Evolutionary conservation across 495 filamentous ascomycete genomes (phyloP), one percentile per base, ranked within the genome.

Genomic region (Aspergillus affinis): DNA sequence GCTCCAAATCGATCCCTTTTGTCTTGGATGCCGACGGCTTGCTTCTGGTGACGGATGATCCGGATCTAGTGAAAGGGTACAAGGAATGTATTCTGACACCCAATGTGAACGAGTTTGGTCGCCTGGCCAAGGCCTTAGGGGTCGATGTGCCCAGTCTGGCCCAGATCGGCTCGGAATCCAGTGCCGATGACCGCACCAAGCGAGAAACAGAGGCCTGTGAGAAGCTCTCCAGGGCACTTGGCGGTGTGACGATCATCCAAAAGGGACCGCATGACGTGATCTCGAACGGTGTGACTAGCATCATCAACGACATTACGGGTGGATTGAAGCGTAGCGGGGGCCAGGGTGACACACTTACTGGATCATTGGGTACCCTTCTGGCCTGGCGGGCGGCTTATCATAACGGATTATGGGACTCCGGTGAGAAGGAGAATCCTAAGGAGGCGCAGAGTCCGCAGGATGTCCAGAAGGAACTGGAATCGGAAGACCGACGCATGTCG

Each of bases 281-380:
- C 61, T 89, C 86, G 7, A 92, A 97, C 69, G 94, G 94, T 18
- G 80, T 83, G 51, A 80, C 78, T 15, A 94, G 90, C 50, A 70
- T 90, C 32, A 79, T 89, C 21, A 87, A 86, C 47, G 91, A 96
- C 65, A 68, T 89, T 21, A 72, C 82, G 64, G 94, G 94, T 7
- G 93, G 94, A 4, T 68, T 86, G 66, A 98, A 98, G 83, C 80
- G 94, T 57, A 93, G 88, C 55, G 95, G 94, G 46, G 94, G 94
- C 3, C 94, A 98, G 72, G 94, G 94, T 10, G 94, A 98, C 77
- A 98, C 94, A 10, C 76, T 98, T 64, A 98, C 94, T 4, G 94
- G 94, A 8, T 86, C 86, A 51, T 78, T 98, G 63, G 94, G 86
- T 2, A 98, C 94, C 15, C 80, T 98, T 61, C 72, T 98, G 61